phyloP scores from a whole-genome alignment of 2,329 filamentous ascomycete species.

The Neofusicoccum cordaticola region DNA sequence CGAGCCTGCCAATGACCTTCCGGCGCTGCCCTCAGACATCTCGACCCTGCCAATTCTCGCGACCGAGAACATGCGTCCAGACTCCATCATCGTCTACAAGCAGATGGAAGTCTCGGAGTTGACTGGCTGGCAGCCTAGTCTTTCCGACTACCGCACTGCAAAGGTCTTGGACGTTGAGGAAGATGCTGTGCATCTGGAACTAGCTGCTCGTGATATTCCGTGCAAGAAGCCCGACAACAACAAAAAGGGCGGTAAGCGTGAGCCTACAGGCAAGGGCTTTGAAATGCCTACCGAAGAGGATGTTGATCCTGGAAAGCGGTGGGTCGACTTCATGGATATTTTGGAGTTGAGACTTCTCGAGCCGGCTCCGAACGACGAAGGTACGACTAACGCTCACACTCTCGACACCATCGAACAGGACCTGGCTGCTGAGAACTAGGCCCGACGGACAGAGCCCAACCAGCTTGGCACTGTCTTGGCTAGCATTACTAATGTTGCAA shows the following conservation, averaged over 20 bases:
- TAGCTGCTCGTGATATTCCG: neutral
- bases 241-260: neutral
- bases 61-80: conserved; percentile 49
- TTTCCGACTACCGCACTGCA: conserved; percentile 4
- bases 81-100: conserved; percentile 69
- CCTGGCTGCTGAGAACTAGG: neutral
- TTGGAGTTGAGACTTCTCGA: neutral
- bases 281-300: neutral
- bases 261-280: neutral
- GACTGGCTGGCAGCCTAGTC: conserved; percentile 62
- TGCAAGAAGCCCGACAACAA: neutral
- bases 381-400: neutral
- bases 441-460: neutral
- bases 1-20: conserved; percentile 54
- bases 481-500: neutral
- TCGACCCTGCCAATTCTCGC: conserved; percentile 52
- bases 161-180: neutral
- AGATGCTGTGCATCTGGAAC: neutral
- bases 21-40: conserved; percentile 58
- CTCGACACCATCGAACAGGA: neutral
- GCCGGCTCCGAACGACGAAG: neutral
- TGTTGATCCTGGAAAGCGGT: neutral
- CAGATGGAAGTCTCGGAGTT: conserved; percentile 59
- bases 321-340: neutral
- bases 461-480: neutral